A percentile compares a stretch with the other conserved stretches of the same genome.
Conservation (phyloP, 352 stramenopile genomes). For the Phytophthora syringae region DNA sequence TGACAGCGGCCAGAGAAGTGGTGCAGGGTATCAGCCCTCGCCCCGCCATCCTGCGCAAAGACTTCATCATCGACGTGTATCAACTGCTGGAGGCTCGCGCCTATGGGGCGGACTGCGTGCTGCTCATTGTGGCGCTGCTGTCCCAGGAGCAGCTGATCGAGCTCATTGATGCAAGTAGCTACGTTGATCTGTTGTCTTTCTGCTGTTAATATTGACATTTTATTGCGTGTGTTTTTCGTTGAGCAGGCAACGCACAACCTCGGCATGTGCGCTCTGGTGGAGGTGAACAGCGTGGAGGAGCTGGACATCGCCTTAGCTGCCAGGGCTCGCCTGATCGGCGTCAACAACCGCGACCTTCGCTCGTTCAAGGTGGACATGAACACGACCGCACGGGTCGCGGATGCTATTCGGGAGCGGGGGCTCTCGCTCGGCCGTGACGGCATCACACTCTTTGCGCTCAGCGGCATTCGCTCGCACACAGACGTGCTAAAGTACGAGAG, state of each 20-base stretch:
- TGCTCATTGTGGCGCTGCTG: conserved; percentile 97
- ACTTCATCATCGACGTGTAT: conserved; percentile 97
- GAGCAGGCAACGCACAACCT: conserved; percentile 84
- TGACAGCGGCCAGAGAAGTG: conserved; percentile 59
- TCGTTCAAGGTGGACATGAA: conserved; percentile 98
- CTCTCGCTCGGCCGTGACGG: conserved; percentile 76
- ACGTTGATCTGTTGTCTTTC: background rate
- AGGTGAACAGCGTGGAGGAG: conserved; percentile 96
- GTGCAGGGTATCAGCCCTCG: conserved; percentile 53
- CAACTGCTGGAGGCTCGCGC: conserved; percentile 95
- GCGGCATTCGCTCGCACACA: conserved; percentile 93
- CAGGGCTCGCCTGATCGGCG: conserved; percentile 95
- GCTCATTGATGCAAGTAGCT: conserved; percentile 61
- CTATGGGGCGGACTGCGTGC: conserved; percentile 95
- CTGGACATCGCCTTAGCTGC: conserved; percentile 93
- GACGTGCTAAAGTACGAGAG: conserved; percentile 93
- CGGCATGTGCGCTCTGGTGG: conserved; percentile 97
- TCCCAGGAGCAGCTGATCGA: conserved; percentile 56
- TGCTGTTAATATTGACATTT: background rate
- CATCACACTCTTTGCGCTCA: conserved; percentile 94
- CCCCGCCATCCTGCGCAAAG: conserved; percentile 88
- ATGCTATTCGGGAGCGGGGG: conserved; percentile 73
- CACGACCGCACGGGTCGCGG: conserved; percentile 93
- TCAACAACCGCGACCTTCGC: conserved; percentile 99
- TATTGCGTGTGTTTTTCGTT: conserved; percentile 5